A percentile compares a stretch with the other conserved stretches of the same genome.
Evolutionary conservation across 73 alveolate species (phyloP).

Genomic region (Paramecium caudatum): DNA sequence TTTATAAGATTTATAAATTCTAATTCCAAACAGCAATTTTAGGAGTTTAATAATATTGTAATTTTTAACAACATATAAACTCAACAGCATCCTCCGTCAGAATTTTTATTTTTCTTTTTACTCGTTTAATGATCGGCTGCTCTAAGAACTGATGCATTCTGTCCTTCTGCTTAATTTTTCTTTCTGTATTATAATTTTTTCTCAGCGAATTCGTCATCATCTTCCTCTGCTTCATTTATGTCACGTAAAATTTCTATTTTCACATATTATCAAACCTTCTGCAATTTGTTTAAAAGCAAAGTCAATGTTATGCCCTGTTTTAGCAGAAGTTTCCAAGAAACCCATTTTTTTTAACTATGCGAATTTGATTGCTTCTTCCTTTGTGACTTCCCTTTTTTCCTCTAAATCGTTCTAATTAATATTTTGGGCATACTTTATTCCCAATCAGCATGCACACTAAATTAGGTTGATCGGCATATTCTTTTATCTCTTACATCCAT

Average conservation of each 20-base stretch:
- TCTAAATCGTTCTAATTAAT: conserved; percentile 31
- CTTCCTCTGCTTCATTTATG: neutral
- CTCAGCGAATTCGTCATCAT: neutral
- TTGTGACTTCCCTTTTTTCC: neutral
- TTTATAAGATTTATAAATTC: too few species aligned
- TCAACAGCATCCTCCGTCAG: conserved; percentile 19
- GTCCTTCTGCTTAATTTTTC: neutral
- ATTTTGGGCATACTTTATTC: conserved; percentile 56
- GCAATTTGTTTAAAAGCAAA: conserved; percentile 53
- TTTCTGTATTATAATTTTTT: neutral
- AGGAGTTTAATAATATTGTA: too few species aligned
- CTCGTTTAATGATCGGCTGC: conserved; percentile 21
- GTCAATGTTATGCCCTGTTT: conserved; percentile 61
- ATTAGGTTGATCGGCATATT: conserved; percentile 60
- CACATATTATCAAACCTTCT: conserved; percentile 1
- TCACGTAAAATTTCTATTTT: conserved; percentile 4
- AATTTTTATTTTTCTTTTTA: neutral
- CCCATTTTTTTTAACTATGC: conserved; percentile 63
- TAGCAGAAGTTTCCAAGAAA: conserved; percentile 51
- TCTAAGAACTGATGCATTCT: conserved; percentile 2
- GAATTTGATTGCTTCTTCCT: conserved; percentile 47
- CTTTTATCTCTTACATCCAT: conserved; percentile 71
- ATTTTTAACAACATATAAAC: too few species aligned
- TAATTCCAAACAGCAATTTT: too few species aligned
- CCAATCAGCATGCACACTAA: conserved; percentile 75